Evolutionary conservation across 371 early-diverging fungal genomes (phyloP).

Genomic region (Chytridiales sp.): DNA sequence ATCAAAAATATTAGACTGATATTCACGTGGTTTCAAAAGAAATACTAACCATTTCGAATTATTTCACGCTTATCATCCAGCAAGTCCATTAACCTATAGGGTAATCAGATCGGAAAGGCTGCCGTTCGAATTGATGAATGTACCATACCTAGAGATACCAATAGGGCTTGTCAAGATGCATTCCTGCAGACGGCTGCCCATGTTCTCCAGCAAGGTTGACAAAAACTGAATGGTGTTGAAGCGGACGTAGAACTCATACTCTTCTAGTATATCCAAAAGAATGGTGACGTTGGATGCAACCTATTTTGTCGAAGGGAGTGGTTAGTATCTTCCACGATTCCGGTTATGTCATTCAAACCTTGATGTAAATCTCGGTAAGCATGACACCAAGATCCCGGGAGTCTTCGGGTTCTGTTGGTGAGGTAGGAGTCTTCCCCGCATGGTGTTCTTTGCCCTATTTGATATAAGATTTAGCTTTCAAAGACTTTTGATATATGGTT

Average conservation of each 20-base stretch:
- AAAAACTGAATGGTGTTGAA: constrained; percentile 85
- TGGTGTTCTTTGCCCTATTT: too few species aligned
- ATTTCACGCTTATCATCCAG: constrained; percentile 90
- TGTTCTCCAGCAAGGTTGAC: constrained; percentile 65
- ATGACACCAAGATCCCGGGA: constrained; percentile 33
- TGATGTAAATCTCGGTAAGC: constrained; percentile 41
- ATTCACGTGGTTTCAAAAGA: not conserved
- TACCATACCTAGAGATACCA: constrained; percentile 69
- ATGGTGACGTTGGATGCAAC: constrained; percentile 73
- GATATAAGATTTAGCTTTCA: too few species aligned
- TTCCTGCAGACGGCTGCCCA: constrained; percentile 72
- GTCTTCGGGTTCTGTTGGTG: constrained; percentile 21
- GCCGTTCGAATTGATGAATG: too few species aligned
- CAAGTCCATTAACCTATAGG: constrained; percentile 89
- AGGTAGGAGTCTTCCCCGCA: too few species aligned
- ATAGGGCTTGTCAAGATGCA: constrained; percentile 84
- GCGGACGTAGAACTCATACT: constrained; percentile 90
- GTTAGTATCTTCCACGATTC: not conserved
- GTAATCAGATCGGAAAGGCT: too few species aligned
- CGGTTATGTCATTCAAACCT: not conserved
- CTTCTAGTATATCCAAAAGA: constrained; percentile 82
- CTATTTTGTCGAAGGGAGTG: constrained; percentile 39
- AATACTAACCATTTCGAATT: constrained; percentile 81
- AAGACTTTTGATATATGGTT: too few species aligned
- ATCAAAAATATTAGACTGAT: not conserved